These are phyloP conservation scores for Claviceps lovelessii DNA, from an alignment of 2,329 filamentous ascomycete species.

Conservation along the genomic window DNA sequence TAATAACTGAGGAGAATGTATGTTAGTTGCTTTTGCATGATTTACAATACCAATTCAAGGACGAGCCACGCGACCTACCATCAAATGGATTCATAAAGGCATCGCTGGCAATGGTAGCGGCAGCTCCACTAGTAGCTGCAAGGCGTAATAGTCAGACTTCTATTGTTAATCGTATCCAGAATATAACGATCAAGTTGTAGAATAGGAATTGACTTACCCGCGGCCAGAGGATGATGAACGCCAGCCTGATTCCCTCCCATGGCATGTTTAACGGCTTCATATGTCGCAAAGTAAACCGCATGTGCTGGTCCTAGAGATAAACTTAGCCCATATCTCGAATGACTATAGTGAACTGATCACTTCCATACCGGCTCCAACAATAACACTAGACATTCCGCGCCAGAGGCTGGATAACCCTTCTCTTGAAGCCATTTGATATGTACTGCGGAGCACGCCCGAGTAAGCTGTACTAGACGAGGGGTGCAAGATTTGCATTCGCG, in stretches of 20 bases:
- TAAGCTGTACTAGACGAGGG: constrained; percentile 69
- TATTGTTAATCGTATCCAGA: not conserved
- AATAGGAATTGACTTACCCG: constrained; percentile 43
- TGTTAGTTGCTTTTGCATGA: not conserved
- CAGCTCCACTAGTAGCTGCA: constrained; percentile 77
- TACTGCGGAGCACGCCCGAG: constrained; percentile 80
- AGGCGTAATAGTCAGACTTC: not conserved
- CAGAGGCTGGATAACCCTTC: constrained; percentile 88
- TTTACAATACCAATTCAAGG: not conserved
- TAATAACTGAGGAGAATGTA: constrained; percentile 56
- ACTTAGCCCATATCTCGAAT: not conserved
- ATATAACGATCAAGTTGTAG: not conserved
- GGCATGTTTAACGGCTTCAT: constrained; percentile 90
- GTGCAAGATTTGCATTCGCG: constrained; percentile 93
- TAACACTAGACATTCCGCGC: constrained; percentile 92
- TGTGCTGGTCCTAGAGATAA: constrained; percentile 68
- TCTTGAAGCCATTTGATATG: constrained; percentile 77
- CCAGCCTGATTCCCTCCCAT: constrained; percentile 84
- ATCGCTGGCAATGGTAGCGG: constrained; percentile 92
- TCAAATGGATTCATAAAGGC: constrained; percentile 99
- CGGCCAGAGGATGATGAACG: constrained; percentile 82
- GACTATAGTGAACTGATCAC: constrained; percentile 8
- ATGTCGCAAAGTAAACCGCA: constrained; percentile 95
- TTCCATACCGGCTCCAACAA: constrained; percentile 73
- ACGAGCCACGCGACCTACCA: constrained; percentile 40